These are phyloP conservation scores for Triglochin maritima DNA, from an alignment of 106 monocot genomes.

Conservation along the genomic window DNA sequence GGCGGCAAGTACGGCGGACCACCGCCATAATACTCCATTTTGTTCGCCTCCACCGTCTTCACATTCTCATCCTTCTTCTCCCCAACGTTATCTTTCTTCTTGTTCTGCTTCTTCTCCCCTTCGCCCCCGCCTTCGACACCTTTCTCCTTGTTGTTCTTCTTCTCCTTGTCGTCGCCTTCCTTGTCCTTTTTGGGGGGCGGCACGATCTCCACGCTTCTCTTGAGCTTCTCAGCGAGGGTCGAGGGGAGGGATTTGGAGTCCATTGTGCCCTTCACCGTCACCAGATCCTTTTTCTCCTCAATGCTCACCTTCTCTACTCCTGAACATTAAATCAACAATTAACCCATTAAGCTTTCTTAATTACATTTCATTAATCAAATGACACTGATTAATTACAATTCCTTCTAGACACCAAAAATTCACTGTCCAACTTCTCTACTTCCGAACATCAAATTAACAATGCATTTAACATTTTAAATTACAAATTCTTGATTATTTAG, in stretches of 20 bases:
- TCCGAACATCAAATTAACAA: no score
- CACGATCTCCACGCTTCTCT: constrained; percentile 40
- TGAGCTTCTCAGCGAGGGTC: constrained; percentile 30
- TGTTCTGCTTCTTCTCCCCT: not conserved
- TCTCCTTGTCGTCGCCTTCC: constrained; percentile 6
- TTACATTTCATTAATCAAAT: no score
- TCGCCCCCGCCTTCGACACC: not conserved
- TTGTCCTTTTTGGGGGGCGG: constrained; percentile 20
- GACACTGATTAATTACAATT: no score
- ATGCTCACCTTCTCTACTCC: no score
- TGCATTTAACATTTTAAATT: no score
- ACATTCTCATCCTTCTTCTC: not conserved
- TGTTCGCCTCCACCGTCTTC: constrained; percentile 20
- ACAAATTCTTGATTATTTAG: no score
- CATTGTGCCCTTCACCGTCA: constrained; percentile 54
- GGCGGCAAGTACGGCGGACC: not conserved
- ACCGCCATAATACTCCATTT: constrained; percentile 30
- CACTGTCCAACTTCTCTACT: no score
- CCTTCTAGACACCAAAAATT: no score
- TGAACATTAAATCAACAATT: no score
- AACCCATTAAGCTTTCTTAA: no score
- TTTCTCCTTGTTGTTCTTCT: constrained; percentile 6
- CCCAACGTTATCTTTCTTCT: not conserved
- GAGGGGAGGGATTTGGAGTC: constrained; percentile 26
- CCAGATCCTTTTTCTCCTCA: not conserved